Conservation (phyloP, 805 yeast genomes). For the Candida railenensis region DNA sequence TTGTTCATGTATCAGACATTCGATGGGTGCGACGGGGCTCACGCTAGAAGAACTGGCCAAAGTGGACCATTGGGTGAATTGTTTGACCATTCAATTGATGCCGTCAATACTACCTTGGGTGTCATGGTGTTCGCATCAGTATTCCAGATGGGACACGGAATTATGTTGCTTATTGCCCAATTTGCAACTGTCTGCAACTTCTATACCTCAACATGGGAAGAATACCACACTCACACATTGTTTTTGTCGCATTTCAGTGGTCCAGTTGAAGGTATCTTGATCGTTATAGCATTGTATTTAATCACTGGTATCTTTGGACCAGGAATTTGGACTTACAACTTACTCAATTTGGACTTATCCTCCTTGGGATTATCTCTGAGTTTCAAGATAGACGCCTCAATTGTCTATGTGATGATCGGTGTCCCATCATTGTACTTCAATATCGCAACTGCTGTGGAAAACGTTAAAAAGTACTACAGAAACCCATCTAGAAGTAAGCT, state of each 20-base stretch:
- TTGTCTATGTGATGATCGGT: constrained; percentile 50
- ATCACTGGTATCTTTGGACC: constrained; percentile 73
- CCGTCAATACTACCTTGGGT: constrained; percentile 77
- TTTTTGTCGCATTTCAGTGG: constrained; percentile 82
- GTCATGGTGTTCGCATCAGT: constrained; percentile 72
- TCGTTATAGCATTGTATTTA: constrained; percentile 54
- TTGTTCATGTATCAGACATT: constrained; percentile 90
- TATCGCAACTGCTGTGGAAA: constrained; percentile 63
- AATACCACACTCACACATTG: constrained; percentile 82
- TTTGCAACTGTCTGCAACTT: constrained; percentile 78
- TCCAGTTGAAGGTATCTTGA: constrained; percentile 90
- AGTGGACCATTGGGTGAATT: constrained; percentile 92
- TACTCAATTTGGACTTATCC: constrained; percentile 40
- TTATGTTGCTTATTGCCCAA: constrained; percentile 59
- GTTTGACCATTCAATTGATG: constrained; percentile 84
- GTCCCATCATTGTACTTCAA: constrained; percentile 59
- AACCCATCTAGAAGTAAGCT: constrained; percentile 10
- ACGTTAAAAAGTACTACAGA: constrained; percentile 50
- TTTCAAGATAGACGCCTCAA: constrained; percentile 37
- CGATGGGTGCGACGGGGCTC: constrained; percentile 95
- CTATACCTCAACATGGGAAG: constrained; percentile 93
- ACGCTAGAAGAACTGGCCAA: constrained; percentile 94
- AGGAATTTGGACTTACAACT: constrained; percentile 54
- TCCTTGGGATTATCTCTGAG: constrained; percentile 25
- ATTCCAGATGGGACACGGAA: constrained; percentile 72